Conservation (phyloP, 331 rosid species). For the Dryas integrifolia region DNA sequence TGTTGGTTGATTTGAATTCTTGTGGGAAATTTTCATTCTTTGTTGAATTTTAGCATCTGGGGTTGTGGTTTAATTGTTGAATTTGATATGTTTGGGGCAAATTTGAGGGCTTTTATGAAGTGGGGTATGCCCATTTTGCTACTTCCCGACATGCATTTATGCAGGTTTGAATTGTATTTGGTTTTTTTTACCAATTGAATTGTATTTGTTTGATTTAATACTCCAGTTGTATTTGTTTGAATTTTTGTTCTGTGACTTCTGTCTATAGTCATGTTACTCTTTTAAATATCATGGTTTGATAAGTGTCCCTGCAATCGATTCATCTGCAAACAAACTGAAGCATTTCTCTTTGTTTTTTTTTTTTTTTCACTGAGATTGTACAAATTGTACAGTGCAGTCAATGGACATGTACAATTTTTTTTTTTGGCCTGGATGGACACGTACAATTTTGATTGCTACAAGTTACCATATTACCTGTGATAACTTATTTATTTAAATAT, state of each 20-base stretch:
- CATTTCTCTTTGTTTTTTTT: not conserved
- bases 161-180: not conserved
- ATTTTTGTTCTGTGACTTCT: not conserved
- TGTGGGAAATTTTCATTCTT: not conserved
- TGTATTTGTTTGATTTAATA: not conserved
- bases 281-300: not conserved
- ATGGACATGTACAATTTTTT: not conserved
- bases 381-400: not conserved
- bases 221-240: not conserved
- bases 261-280: not conserved
- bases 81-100: not conserved
- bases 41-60: not conserved
- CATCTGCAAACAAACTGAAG: not conserved
- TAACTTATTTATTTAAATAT: not conserved
- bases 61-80: not conserved
- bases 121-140: not conserved
- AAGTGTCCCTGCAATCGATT: not conserved
- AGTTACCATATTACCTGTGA: not conserved
- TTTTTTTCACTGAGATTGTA: not conserved
- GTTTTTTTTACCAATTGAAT: no score
- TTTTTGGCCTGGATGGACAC: no score
- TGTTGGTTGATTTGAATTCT: not conserved
- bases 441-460: not conserved
- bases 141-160: conserved; percentile 9
- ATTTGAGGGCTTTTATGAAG: not conserved